Conservation (phyloP, 73 alveolate genomes). For the Tetrahymena elliotti region DNA sequence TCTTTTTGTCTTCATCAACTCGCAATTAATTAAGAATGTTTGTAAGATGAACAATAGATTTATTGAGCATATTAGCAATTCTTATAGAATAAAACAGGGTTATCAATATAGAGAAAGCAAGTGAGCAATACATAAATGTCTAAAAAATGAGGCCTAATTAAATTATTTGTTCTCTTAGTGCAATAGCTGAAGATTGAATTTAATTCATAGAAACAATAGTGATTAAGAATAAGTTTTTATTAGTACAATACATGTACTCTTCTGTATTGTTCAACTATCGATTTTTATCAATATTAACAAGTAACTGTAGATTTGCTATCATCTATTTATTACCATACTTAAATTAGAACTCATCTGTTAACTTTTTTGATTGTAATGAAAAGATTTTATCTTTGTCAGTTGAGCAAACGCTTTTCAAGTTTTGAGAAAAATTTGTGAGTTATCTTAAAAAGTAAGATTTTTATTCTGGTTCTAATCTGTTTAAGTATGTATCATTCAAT, state of each 20-base stretch:
- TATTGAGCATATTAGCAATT: neutral
- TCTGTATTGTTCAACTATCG: neutral
- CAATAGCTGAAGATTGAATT: neutral
- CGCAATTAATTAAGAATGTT: neutral
- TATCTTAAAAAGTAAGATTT: no score
- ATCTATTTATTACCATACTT: neutral
- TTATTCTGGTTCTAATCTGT: neutral
- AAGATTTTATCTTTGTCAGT: neutral
- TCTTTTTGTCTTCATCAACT: neutral
- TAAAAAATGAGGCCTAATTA: no score
- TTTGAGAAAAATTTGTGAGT: neutral
- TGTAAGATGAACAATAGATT: neutral
- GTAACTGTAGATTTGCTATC: neutral
- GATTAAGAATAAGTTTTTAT: no score
- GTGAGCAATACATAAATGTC: neutral
- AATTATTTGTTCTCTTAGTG: neutral
- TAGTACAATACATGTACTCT: neutral
- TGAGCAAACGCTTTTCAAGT: neutral
- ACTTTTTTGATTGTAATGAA: no score
- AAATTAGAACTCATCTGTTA: neutral
- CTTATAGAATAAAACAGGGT: neutral
- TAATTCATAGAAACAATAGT: neutral
- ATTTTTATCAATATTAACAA: neutral
- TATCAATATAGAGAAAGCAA: neutral
- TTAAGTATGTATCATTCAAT: neutral